A percentile compares a stretch with the other conserved stretches of the same genome.
Evolutionary conservation across 495 filamentous ascomycete species (phyloP).

Genomic region (Daldinia grandis): DNA sequence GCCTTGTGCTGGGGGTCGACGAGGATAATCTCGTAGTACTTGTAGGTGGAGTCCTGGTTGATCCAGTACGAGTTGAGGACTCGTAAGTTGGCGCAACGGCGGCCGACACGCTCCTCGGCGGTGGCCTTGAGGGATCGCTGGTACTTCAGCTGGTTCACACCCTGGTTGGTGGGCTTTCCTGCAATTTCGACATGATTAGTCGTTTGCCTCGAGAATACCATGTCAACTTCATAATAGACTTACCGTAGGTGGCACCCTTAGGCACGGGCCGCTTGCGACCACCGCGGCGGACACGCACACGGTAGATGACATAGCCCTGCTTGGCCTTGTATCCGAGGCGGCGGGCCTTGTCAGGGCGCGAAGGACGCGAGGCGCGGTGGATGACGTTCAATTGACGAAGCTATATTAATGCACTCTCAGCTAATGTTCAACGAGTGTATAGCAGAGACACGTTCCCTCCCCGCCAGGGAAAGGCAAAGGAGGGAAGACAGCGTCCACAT

Average conservation of each 20-base stretch:
- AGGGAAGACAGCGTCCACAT: slow-evolving; percentile 49
- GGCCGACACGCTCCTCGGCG: slow-evolving; percentile 99
- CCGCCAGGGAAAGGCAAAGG: slow-evolving; percentile 17
- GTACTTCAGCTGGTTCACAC: slow-evolving; percentile 99
- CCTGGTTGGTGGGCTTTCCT: slow-evolving; percentile 99
- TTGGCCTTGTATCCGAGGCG: slow-evolving; percentile 99
- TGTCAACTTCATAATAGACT: slow-evolving; percentile 39
- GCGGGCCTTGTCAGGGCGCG: slow-evolving; percentile 99
- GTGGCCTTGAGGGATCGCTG: slow-evolving; percentile 97
- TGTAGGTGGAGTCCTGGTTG: slow-evolving; percentile 99
- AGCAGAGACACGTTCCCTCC: slow-evolving; percentile 66
- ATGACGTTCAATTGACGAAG: slow-evolving; percentile 98
- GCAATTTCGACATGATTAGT: slow-evolving; percentile 39
- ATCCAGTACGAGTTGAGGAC: slow-evolving; percentile 99
- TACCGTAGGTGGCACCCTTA: slow-evolving; percentile 99
- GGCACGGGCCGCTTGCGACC: slow-evolving; percentile 93
- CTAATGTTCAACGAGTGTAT: slow-evolving; percentile 99
- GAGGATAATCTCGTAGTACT: slow-evolving; percentile 99
- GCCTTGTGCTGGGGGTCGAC: slow-evolving; percentile 99
- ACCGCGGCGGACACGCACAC: slow-evolving; percentile 95
- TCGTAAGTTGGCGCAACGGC: slow-evolving; percentile 96
- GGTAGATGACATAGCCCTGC: slow-evolving; percentile 99
- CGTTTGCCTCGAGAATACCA: neutral
- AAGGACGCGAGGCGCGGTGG: slow-evolving; percentile 97
- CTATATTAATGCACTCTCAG: slow-evolving; percentile 99